Conservation (phyloP, 345 rosid species). For the Hibiscus syriacus region DNA sequence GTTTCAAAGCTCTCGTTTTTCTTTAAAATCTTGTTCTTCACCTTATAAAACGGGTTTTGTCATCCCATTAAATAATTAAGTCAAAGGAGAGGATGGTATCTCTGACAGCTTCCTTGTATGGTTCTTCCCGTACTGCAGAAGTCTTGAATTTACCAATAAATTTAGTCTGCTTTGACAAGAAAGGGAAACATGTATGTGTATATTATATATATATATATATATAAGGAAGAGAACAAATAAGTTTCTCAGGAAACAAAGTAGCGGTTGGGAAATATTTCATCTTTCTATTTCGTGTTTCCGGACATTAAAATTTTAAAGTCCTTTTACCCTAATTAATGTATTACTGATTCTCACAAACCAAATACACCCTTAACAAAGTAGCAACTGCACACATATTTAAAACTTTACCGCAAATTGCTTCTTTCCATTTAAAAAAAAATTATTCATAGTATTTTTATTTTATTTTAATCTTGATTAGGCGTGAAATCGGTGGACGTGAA, state of each 20-base stretch:
- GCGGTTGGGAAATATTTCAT: not conserved
- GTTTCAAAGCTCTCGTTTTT: not conserved
- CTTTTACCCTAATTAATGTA: not conserved
- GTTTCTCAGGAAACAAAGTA: not conserved
- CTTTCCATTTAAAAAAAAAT: too few species aligned
- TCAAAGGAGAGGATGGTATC: not conserved
- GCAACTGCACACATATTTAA: too few species aligned
- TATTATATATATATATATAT: too few species aligned
- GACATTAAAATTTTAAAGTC: not conserved
- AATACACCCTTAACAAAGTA: not conserved
- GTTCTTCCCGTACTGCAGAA: not conserved
- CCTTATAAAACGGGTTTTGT: too few species aligned
- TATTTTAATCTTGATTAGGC: constrained; percentile 12
- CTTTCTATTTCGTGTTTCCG: not conserved
- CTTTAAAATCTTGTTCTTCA: too few species aligned
- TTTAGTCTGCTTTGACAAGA: not conserved
- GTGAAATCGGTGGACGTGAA: too few species aligned
- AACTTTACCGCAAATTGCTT: too few species aligned
- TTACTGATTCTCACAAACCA: not conserved
- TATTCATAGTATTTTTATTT: too few species aligned
- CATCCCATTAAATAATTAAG: too few species aligned
- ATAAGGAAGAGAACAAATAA: not conserved
- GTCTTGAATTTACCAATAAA: not conserved
- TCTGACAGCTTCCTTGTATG: not conserved
- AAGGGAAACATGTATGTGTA: not conserved